Evolutionary conservation across 257 asterid genomes (phyloP), one percentile per base, ranked within the genome.

Genomic region (Solanum chmielewskii): DNA sequence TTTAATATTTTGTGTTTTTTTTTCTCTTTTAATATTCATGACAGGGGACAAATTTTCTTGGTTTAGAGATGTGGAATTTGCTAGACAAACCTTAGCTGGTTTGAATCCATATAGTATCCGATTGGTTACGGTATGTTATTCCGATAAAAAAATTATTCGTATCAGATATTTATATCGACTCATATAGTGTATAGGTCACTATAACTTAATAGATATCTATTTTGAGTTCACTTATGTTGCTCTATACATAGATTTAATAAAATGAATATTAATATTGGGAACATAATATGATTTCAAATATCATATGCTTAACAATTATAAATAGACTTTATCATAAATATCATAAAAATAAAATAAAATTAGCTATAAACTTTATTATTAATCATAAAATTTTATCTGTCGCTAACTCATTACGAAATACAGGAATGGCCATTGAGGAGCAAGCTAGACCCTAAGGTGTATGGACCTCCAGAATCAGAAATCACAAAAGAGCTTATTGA

Each of bases 351-450:
- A 14, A 14, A 49, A 0, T 15, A 16, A 3, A 52, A 52, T 56
- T 56, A 56, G n/a, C 64, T n/a, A 60, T 5, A 5, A 60, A 60
- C 3, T n/a, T 60, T 4, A 60, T 60, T 11, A n/a, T n/a, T n/a
- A n/a, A n/a, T n/a, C n/a, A 56, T 18, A 9, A 2, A 60, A 60
- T 9, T 60, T 60, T 60, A 60, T 60, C 14, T 5, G 25, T 60
- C 15, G 7, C 29, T 60, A 60, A 60, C 2, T 23, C 12, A 1
- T 60, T 60, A 14, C 1, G 10, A 60, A 23, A 23, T 14, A 12
- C 78, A 95, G 99, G 98, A 94, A 89, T 94, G 95, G 95, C 98
- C 99, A 18, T 12, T 95, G 89, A 94, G 88, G 91, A 96, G 99
- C 87, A 85, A 86, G 13, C 94, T 95, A 4, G 98, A 96, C 74